A percentile compares a stretch with the other conserved stretches of the same genome.
Evolutionary conservation across 768 basidiomycete genomes (phyloP).

Genomic region (Erythrobasidium yunnanense): DNA sequence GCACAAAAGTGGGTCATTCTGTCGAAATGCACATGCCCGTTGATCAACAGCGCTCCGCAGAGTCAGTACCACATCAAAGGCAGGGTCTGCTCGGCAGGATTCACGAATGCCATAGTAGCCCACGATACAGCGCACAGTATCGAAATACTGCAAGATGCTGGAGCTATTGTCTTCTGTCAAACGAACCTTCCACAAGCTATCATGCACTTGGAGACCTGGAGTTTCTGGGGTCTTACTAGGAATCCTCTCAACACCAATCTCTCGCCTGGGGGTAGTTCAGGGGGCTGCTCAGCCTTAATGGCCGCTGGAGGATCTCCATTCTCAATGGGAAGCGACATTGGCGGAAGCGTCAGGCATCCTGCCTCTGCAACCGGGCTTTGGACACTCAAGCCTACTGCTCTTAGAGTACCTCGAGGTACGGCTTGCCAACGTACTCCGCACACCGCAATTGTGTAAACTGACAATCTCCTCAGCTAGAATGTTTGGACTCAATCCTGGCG

Average conservation of each 20-base stretch:
- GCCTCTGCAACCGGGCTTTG: constrained; percentile 5
- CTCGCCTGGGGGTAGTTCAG: constrained; percentile 9
- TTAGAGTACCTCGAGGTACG: constrained; percentile 1
- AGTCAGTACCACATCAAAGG: constrained; percentile 4
- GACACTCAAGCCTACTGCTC: neutral
- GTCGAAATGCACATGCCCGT: neutral
- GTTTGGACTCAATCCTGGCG: constrained; percentile 3
- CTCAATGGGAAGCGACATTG: constrained; percentile 6
- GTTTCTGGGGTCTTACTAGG: neutral
- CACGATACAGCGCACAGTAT: neutral
- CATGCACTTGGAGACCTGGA: neutral
- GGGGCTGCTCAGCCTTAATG: constrained; percentile 18
- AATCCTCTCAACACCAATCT: constrained; percentile 13
- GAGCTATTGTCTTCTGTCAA: constrained; percentile 5
- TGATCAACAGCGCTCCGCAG: neutral
- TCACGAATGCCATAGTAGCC: neutral
- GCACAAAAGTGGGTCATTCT: neutral
- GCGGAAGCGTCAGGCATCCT: constrained; percentile 3
- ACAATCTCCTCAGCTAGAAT: neutral
- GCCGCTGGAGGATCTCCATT: constrained; percentile 8
- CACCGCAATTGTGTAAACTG: neutral
- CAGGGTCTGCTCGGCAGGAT: neutral
- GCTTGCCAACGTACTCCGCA: neutral
- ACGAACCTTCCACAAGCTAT: constrained; percentile 21
- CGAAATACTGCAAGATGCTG: neutral